These are phyloP conservation scores for Ceratocystis harringtonii DNA, from an alignment of 2,329 filamentous ascomycete species.

Conservation along the genomic window DNA sequence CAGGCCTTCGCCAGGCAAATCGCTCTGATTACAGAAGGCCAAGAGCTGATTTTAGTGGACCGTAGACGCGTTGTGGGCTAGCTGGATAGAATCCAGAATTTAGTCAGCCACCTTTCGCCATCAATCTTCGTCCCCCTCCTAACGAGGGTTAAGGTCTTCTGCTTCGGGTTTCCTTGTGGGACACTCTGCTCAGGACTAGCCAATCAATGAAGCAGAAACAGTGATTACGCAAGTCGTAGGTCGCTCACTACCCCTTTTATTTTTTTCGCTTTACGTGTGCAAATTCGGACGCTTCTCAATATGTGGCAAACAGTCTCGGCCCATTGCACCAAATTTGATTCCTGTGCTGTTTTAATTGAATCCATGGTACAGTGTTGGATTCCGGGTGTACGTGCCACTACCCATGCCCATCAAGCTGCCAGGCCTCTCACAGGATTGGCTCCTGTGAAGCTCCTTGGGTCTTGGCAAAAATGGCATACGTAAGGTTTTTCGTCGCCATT, in stretches of 20 bases:
- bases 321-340: too few relatives aligned
- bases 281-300: too few relatives aligned
- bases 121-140: background rate
- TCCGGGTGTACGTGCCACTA: background rate
- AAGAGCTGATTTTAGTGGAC: background rate
- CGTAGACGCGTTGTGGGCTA: background rate
- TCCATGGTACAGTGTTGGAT: too few relatives aligned
- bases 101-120: too few relatives aligned
- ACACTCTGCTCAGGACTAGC: background rate
- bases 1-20: background rate
- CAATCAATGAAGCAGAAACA: background rate
- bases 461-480: slow-evolving; percentile 2
- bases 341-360: too few relatives aligned
- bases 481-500: background rate
- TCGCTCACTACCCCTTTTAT: background rate
- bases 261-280: too few relatives aligned
- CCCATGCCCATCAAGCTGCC: background rate
- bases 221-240: background rate
- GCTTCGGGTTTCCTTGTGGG: background rate
- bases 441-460: background rate
- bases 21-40: background rate
- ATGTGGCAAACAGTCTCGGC: too few relatives aligned
- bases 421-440: background rate
- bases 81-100: too few relatives aligned
- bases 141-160: background rate